Base-by-base conservation (phyloP, 148 eudicot species). In the Pharnaceum exiguum region DNA sequence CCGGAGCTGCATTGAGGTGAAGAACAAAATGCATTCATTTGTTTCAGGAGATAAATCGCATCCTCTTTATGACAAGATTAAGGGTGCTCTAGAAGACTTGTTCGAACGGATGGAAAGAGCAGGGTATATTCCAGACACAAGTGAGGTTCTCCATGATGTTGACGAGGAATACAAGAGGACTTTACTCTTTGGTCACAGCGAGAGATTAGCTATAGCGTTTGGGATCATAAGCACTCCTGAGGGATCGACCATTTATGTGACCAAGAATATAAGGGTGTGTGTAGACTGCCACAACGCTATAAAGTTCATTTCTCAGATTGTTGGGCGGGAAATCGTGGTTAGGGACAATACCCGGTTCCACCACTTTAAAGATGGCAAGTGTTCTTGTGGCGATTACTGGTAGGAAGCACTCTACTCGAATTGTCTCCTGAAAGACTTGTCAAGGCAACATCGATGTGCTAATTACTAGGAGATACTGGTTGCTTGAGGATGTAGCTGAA, bases 1-100 rank as follows among this genome's bases (percentile, higher is more conserved):
- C 71, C 82, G 76, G 46, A 85, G 93, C 69, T 89, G 96, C 93
- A 76, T 82, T 27, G 83, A 83, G 57, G 77, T 85, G 49, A 79
- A 75, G 77, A 78, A 69, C 59, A 62, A 78, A 51, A 57, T 85
- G 40, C 87, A 89, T 68, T 75, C 82, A 59, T 89, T 89, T 57
- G 68, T 76, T 24, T 77, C 97, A 1, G 95, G 95, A 30, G 91
- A 90, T 66, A 64, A 76, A 69, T 82, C 83, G 26, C 91, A 87
- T 60, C 86, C 85, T 5, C 76, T 35, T 60, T 80, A 76, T 17
- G 57, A 51, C 46, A 57, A 40, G 40, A 82, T 90, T 67, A 60
- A 66, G 38, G 62, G 51, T 46, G 79, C 71, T 12, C 71, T 80
- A 27, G 43, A 70, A 71, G 65, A 68, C 46, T 71, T 87, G 31